These are phyloP conservation scores for Cercospora sojina DNA, from an alignment of 2,329 filamentous ascomycete genomes.

Conservation along the genomic window DNA sequence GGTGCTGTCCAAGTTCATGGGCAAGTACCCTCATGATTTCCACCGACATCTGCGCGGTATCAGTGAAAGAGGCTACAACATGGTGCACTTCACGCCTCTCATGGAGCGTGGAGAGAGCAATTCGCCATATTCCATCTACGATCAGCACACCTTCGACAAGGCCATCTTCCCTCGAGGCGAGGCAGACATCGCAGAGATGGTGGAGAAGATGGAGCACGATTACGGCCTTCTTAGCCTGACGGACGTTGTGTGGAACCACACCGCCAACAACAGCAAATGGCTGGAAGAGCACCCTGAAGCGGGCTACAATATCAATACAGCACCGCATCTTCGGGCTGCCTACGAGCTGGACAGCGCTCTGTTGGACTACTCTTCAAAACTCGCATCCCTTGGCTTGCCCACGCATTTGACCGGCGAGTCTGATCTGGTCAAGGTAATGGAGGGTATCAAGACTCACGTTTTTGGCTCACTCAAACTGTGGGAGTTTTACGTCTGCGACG, in stretches of 20 bases:
- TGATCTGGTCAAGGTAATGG: constrained; percentile 79
- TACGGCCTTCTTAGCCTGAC: constrained; percentile 84
- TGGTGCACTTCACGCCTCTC: constrained; percentile 96
- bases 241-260: constrained; percentile 98
- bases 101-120: constrained; percentile 87
- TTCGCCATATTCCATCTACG: constrained; percentile 94
- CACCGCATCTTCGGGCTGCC: constrained; percentile 67
- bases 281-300: constrained; percentile 90
- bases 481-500: constrained; percentile 88
- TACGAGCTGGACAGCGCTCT: constrained; percentile 77
- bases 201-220: constrained; percentile 77
- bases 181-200: constrained; percentile 72
- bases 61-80: constrained; percentile 90
- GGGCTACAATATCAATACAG: constrained; percentile 89
- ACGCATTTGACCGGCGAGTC: constrained; percentile 67
- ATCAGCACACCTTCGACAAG: constrained; percentile 85
- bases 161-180: constrained; percentile 81
- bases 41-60: constrained; percentile 85
- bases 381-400: constrained; percentile 70
- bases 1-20: constrained; percentile 97
- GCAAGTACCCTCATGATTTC: constrained; percentile 86
- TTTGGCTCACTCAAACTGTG: constrained; percentile 77
- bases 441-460: constrained; percentile 76
- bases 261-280: constrained; percentile 93
- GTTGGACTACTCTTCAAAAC: constrained; percentile 61